Conservation (phyloP, 1,284 basidiomycete species). For the Austroboletus rostrupii region DNA sequence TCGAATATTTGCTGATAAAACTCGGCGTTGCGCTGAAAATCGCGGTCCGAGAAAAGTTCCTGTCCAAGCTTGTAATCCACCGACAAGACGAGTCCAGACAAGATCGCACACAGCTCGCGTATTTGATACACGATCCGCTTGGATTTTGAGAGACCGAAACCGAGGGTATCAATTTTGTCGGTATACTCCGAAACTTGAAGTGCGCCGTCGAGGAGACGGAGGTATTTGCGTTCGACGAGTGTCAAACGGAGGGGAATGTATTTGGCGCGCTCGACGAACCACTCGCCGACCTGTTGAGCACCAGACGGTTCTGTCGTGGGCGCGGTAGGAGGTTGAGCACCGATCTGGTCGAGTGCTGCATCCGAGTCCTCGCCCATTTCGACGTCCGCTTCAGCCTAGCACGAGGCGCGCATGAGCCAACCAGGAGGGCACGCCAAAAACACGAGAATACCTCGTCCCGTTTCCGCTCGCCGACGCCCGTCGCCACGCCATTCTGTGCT, state of each 20-base stretch:
- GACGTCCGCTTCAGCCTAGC: constrained; percentile 29
- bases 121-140: constrained; percentile 81
- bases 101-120: constrained; percentile 76
- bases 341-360: constrained; percentile 41
- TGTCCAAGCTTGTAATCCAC: constrained; percentile 84
- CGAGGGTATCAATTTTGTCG: constrained; percentile 77
- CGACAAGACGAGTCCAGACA: constrained; percentile 72
- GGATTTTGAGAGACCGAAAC: constrained; percentile 69
- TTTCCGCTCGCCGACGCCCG: not conserved
- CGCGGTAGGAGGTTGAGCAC: constrained; percentile 24
- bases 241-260: constrained; percentile 74
- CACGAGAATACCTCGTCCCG: constrained; percentile 16
- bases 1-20: constrained; percentile 77
- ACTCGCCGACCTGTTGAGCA: constrained; percentile 68
- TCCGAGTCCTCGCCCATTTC: constrained; percentile 43
- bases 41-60: constrained; percentile 71
- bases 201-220: constrained; percentile 76
- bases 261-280: constrained; percentile 75
- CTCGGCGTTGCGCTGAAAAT: constrained; percentile 70
- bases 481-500: constrained; percentile 20
- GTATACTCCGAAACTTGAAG: constrained; percentile 80
- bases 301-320: constrained; percentile 40
- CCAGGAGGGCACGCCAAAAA: not conserved
- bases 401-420: constrained; percentile 2
- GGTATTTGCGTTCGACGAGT: constrained; percentile 69